Evolutionary conservation across 495 filamentous ascomycete genomes (phyloP), one percentile per base, ranked within the genome.

Genomic region (Parathielavia hyrcaniae): DNA sequence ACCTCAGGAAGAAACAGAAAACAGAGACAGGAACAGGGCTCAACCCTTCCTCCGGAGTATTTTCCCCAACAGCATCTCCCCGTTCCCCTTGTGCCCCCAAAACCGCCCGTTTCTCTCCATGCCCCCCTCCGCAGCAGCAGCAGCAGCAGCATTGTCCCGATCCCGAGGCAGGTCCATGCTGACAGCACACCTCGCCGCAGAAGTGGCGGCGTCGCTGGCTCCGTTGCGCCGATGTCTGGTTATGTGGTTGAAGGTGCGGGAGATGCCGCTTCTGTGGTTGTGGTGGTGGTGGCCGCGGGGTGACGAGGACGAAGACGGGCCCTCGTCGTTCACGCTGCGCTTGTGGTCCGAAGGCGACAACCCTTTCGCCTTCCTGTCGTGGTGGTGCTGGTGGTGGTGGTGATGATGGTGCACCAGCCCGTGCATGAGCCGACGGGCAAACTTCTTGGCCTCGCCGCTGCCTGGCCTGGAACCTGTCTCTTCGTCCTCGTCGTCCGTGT

Each of bases 341-440:
- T 56, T 63, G n/a, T 65, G 60, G 13, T 55, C 40, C 19, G n/a
- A n/a, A n/a, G n/a, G 1, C 26, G 26, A 12, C 17, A 11, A 14
- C 60, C 8, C 10, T 50, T 57, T 7, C 40, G 17, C 4, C 48
- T 45, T 41, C 9, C 60, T 39, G 5, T 39, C 7, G 7, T 13
- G 13, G 8, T 43, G 19, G 13, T 16, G 17, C 17, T 44, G 36
- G 17, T 43, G 35, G 10, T 36, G 47, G 11, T 39, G 45, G 14
- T 35, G 14, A 5, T 45, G 45, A 12, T 41, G 19, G 10, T 55
- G 50, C 8, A 56, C 40, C 10, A 69, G 34, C 1, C 61, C 61
- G 32, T 60, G 53, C 53, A 66, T 55, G 6, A 69, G 19, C 3
- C 64, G 59, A 4, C 57, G 54, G 1, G 61, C 64, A 35, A 69